Percentiles rank a stretch among this genome's conserved stretches.
Conservation (phyloP, 2,329 filamentous ascomycete genomes). For the Corinectria fuckeliana region DNA sequence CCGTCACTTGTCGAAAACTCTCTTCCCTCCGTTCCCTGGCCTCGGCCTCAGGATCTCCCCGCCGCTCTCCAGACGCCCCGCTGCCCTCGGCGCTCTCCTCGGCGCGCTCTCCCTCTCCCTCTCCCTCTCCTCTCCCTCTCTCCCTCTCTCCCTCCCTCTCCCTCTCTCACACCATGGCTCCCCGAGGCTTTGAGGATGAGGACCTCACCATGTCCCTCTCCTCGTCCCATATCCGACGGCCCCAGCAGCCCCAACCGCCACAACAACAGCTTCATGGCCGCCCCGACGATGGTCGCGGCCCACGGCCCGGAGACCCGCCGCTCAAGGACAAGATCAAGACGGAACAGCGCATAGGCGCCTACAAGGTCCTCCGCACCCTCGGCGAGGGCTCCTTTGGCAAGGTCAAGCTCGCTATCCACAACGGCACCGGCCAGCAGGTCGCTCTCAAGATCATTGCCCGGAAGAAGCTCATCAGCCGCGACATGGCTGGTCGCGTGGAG, state of each 20-base stretch:
- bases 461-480: conserved; percentile 93
- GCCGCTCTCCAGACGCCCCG: not conserved
- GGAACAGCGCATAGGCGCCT: conserved; percentile 88
- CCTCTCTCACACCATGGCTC: conserved; percentile 51
- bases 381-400: conserved; percentile 98
- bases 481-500: conserved; percentile 98
- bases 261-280: conserved; percentile 34
- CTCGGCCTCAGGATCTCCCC: conserved; percentile 23
- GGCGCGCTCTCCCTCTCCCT: not conserved
- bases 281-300: conserved; percentile 33
- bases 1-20: conserved; percentile 15
- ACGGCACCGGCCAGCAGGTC: conserved; percentile 91
- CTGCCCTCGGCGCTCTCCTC: conserved; percentile 39
- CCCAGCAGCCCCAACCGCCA: conserved; percentile 40
- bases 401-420: conserved; percentile 94
- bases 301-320: conserved; percentile 43
- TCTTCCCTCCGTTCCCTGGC: conserved; percentile 25
- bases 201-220: conserved; percentile 81
- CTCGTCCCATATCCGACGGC: conserved; percentile 67
- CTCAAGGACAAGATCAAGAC: conserved; percentile 61
- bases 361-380: conserved; percentile 87
- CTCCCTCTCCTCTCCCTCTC: conserved; percentile 13
- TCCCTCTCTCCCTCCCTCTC: conserved; percentile 40
- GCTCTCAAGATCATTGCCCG: conserved; percentile 97
- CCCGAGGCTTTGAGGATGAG: conserved; percentile 74